Base-by-base conservation (phyloP, 345 rosid species). In the Diplotaxis tenuifolia region DNA sequence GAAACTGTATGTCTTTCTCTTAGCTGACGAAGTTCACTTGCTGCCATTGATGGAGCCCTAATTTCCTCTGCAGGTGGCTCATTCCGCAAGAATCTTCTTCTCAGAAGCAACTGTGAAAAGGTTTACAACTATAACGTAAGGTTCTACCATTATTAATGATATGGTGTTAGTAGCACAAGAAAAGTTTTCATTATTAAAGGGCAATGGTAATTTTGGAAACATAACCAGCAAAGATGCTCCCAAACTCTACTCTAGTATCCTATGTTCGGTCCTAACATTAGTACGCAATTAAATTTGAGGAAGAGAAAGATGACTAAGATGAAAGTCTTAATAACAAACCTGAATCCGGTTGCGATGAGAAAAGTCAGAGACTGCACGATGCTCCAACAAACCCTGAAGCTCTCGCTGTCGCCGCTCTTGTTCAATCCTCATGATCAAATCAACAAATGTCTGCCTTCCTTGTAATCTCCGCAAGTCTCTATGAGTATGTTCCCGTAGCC, bases 401-500 rank as follows among this genome's bases (percentile, higher is more conserved):
- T 57, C 62, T 7, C 62, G 36, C 36, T 27, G 62, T 29, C 62
- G 38, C 62, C 62, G 38, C 62, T 57, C 62, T 57, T 32, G 34
- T 57, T 28, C 62, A 57, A n/a, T 57, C 20, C 62, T 57, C 62
- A 57, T 57, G 62, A 57, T 36, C 62, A 57, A 57, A 57, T 57
- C 62, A 57, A 57, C 62, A n/a, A 57, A 57, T 7, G 36, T 36
- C 19, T 57, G 62, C 36, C 62, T 57, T 27, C 62, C 62, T 57
- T 21, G 62, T 27, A 27, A 32, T 15, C 62, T 57, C 38, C 62
- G 12, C 62, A 57, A 57, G 36, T 28, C 62, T 57, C 62, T 7
- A 27, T 20, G 62, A n/a, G 21, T 57, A 57, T 57, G 36, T 12
- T 57, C 62, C 36, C 38, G 21, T 27, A 2, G 34, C 62, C 36